Percentiles rank a stretch among this genome's conserved stretches.
These are phyloP conservation scores for Candida easanensis DNA, from an alignment of 805 yeast species.

Conservation along the genomic window DNA sequence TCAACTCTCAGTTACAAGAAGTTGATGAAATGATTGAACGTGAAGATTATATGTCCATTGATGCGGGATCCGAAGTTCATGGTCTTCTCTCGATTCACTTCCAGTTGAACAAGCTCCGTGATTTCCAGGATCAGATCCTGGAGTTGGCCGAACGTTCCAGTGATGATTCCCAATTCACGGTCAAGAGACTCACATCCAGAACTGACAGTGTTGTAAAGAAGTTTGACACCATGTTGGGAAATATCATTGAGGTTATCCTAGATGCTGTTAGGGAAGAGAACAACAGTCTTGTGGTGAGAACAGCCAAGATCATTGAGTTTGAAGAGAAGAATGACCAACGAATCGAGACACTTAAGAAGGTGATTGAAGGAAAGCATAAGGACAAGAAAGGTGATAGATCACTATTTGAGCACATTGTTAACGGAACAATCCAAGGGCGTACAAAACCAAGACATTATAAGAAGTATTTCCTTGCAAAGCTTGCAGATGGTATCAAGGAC, in stretches of 20 bases:
- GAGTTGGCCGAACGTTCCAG: slow-evolving; percentile 49
- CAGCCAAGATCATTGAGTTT: slow-evolving; percentile 72
- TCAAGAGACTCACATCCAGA: slow-evolving; percentile 49
- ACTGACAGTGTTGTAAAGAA: slow-evolving; percentile 43
- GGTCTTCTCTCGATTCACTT: slow-evolving; percentile 67
- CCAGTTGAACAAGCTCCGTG: slow-evolving; percentile 65
- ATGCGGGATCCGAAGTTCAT: slow-evolving; percentile 45
- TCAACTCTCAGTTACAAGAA: slow-evolving; percentile 47
- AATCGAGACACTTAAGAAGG: slow-evolving; percentile 34
- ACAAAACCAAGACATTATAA: slow-evolving; percentile 56
- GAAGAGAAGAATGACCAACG: slow-evolving; percentile 81
- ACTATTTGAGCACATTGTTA: slow-evolving; percentile 35
- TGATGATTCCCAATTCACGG: slow-evolving; percentile 67
- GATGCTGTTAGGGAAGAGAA: slow-evolving; percentile 75
- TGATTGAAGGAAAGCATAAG: slow-evolving; percentile 27
- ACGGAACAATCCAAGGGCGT: slow-evolving; percentile 42
- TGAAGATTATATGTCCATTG: slow-evolving; percentile 37
- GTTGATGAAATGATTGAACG: slow-evolving; percentile 52
- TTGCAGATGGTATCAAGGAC: slow-evolving; percentile 58
- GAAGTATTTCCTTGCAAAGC: slow-evolving; percentile 53
- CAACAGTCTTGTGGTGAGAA: slow-evolving; percentile 60
- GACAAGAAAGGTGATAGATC: slow-evolving; percentile 19
- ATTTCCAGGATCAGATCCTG: slow-evolving; percentile 72
- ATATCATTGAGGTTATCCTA: slow-evolving; percentile 64
- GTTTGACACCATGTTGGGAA: slow-evolving; percentile 63